Evolutionary conservation across 2,329 filamentous ascomycete species (phyloP), one percentile per base, ranked within the genome.

Genomic region (Cladosporium austrohemisphaericum): DNA sequence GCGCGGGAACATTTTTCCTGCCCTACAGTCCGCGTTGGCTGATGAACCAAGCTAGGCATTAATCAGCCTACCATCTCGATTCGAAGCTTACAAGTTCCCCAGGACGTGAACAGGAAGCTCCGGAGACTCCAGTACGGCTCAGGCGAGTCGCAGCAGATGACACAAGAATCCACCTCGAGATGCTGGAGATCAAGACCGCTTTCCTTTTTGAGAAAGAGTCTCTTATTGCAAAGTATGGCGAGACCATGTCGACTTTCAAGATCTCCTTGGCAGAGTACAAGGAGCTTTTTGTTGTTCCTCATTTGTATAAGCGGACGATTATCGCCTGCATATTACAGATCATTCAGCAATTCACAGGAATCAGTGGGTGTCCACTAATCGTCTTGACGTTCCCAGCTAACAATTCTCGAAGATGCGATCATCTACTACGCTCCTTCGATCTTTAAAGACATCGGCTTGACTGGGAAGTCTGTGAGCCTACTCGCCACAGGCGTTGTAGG

Each of bases 161-260:
- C 60, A 81, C 87, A 49, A 75, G 88, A 0, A 78, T 91, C 29
- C 77, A 85, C 55, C 74, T 88, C 1, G 88, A 92, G 60, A 89
- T 85, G 60, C 77, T 89, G 13, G 87, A 92, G 64, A 91, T 92
- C 69, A 87, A 88, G 65, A 85, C 86, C 0, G 84, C 89, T 63
- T 84, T 81, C 0, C 65, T 86, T 13, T 93, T 92, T 56, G 86
- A 92, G 67, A 86, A 19, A 20, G 16, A 44, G n/a, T 20, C 29
- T 14, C 19, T 32, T n/a, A n/a, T n/a, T n/a, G n/a, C n/a, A n/a
- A n/a, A n/a, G n/a, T n/a, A n/a, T n/a, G n/a, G n/a, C n/a, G n/a
- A n/a, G n/a, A n/a, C n/a, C n/a, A n/a, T n/a, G n/a, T n/a, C n/a
- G n/a, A n/a, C n/a, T n/a, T n/a, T n/a, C n/a, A n/a, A n/a, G n/a